phyloP scores from a whole-genome alignment of 495 filamentous ascomycete genomes.

The Penicillium samsonianum region DNA sequence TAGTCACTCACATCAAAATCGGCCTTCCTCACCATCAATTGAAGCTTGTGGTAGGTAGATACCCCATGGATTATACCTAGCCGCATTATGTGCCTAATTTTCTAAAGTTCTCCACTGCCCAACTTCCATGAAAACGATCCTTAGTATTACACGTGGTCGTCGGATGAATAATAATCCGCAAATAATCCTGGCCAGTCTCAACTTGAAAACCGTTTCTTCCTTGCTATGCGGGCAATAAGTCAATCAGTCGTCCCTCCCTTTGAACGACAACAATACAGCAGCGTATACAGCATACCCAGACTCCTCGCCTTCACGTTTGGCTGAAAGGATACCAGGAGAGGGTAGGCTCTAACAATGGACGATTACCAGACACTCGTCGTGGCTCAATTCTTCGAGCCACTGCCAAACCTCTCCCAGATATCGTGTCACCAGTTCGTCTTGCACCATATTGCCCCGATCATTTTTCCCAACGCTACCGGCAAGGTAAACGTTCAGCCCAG shows the following conservation, averaged over 20 bases:
- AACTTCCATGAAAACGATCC: too few relatives aligned
- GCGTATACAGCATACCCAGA: constrained; percentile 10
- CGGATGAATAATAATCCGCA: too few relatives aligned
- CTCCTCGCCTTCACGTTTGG: constrained; percentile 9
- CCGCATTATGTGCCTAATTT: too few relatives aligned
- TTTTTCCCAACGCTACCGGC: constrained; percentile 15
- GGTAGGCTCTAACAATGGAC: constrained; percentile 15
- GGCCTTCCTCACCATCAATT: too few relatives aligned
- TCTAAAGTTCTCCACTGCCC: too few relatives aligned
- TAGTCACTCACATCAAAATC: too few relatives aligned
- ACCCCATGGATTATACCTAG: too few relatives aligned
- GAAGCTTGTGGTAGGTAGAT: too few relatives aligned
- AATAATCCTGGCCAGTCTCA: neutral
- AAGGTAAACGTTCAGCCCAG: constrained; percentile 16
- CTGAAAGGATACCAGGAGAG: constrained; percentile 6
- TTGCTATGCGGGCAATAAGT: neutral
- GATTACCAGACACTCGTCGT: constrained; percentile 20
- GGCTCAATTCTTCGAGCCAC: constrained; percentile 21
- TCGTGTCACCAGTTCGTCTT: constrained; percentile 23
- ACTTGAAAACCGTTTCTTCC: constrained; percentile 3
- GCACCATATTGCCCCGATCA: constrained; percentile 17
- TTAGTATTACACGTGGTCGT: too few relatives aligned
- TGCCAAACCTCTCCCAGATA: constrained; percentile 20
- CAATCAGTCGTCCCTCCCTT: constrained; percentile 1
- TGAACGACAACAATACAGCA: constrained; percentile 10